A percentile compares a stretch with the other conserved stretches of the same genome.
These are phyloP conservation scores for Aschersonia sp. DNA, from an alignment of 2,329 filamentous ascomycete genomes.

Conservation along the genomic window DNA sequence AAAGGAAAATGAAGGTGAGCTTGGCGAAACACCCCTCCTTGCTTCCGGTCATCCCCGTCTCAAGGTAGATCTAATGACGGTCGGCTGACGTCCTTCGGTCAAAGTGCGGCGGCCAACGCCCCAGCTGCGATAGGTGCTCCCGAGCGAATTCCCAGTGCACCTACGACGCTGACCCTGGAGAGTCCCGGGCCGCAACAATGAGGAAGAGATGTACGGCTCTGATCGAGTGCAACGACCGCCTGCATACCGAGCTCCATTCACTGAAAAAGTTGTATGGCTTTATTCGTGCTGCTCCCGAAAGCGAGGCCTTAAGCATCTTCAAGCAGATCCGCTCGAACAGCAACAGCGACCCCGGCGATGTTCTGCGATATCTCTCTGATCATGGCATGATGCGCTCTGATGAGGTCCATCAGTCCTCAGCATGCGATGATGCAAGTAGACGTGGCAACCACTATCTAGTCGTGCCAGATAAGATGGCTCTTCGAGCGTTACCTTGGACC, in stretches of 20 bases:
- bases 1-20: slow-evolving; percentile 2
- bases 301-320: too few relatives aligned
- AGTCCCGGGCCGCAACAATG: slow-evolving; percentile 2
- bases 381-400: too few relatives aligned
- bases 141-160: slow-evolving; percentile 1
- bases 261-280: not conserved
- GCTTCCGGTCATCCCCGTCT: not conserved
- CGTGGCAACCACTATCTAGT: too few relatives aligned
- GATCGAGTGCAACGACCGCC: not conserved
- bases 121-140: slow-evolving; percentile 2
- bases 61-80: not conserved
- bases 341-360: too few relatives aligned
- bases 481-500: too few relatives aligned
- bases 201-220: slow-evolving; percentile 3
- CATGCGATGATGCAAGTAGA: too few relatives aligned
- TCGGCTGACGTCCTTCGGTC: not conserved
- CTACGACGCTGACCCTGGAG: slow-evolving; percentile 4
- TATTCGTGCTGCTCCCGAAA: too few relatives aligned
- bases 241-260: not conserved
- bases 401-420: too few relatives aligned
- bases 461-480: too few relatives aligned
- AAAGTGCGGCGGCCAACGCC: slow-evolving; percentile 4
- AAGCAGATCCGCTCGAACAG: too few relatives aligned
- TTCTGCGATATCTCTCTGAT: too few relatives aligned
- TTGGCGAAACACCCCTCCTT: not conserved